Conservation (phyloP, 495 filamentous ascomycete genomes). For the Penicillium lagena region DNA sequence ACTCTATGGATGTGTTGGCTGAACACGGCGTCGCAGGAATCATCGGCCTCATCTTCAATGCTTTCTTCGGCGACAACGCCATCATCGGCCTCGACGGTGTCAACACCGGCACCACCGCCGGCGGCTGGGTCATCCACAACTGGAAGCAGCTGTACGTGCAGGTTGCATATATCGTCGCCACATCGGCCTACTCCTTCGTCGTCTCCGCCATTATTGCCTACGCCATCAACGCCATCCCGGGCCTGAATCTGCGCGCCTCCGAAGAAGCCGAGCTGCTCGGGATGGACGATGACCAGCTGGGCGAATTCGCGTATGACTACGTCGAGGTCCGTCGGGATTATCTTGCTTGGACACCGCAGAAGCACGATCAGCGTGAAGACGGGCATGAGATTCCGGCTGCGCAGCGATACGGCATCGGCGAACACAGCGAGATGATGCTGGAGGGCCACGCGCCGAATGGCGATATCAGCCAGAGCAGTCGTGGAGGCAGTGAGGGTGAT, state of each 20-base stretch:
- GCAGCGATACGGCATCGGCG: conserved; percentile 74
- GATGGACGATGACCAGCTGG: conserved; percentile 98
- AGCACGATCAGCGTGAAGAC: conserved; percentile 53
- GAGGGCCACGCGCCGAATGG: conserved; percentile 52
- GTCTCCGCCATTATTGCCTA: conserved; percentile 79
- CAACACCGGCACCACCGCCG: conserved; percentile 63
- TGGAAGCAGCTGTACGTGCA: conserved; percentile 88
- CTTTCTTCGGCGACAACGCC: conserved; percentile 76
- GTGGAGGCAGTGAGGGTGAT: conserved; percentile 27
- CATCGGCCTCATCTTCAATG: conserved; percentile 89
- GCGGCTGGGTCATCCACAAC: conserved; percentile 86
- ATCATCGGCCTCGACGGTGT: conserved; percentile 93
- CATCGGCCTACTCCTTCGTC: conserved; percentile 70
- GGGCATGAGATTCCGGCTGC: conserved; percentile 59
- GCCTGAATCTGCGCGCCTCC: conserved; percentile 83
- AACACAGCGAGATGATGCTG: conserved; percentile 68
- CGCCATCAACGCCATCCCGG: conserved; percentile 79
- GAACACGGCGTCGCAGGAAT: conserved; percentile 96
- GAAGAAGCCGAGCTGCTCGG: conserved; percentile 96
- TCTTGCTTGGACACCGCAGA: conserved; percentile 91
- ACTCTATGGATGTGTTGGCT: conserved; percentile 96
- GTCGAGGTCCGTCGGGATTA: conserved; percentile 97
- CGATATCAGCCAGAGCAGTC: conserved; percentile 33
- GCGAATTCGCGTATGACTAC: conserved; percentile 99
- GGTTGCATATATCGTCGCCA: conserved; percentile 79